Percentiles rank a stretch among this genome's conserved stretches.
Conservation (phyloP, 371 early-diverging fungal genomes). For the Syncephalastrum racemosum region DNA sequence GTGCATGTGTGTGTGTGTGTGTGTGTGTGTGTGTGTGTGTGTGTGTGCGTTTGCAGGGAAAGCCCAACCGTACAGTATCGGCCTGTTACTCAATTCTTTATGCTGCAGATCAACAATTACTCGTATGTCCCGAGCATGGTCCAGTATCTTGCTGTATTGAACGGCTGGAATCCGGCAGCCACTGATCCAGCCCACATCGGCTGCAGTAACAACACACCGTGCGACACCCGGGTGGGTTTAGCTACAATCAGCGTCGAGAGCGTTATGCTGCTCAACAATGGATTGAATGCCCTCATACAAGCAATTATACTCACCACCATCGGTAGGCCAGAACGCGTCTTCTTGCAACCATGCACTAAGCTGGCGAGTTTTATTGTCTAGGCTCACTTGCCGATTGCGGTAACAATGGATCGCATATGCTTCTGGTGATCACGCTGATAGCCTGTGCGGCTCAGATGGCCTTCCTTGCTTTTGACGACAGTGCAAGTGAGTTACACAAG, state of each 20-base stretch:
- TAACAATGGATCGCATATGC: slow-evolving; percentile 14
- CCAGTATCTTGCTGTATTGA: slow-evolving; percentile 15
- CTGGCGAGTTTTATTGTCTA: background rate
- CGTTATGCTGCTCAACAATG: slow-evolving; percentile 14
- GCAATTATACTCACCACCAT: slow-evolving; percentile 24
- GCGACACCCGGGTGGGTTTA: slow-evolving; percentile 8
- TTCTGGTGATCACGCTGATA: slow-evolving; percentile 23
- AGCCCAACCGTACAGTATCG: background rate
- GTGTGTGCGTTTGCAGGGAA: background rate
- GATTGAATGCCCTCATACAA: slow-evolving; percentile 20
- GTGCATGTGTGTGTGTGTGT: no score
- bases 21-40: background rate
- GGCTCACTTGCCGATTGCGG: slow-evolving; percentile 32
- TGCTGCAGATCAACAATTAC: slow-evolving; percentile 25
- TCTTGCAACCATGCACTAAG: no score
- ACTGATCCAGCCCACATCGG: slow-evolving; percentile 2
- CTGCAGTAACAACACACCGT: slow-evolving; percentile 6
- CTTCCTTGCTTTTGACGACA: slow-evolving; percentile 20
- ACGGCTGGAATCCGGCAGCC: slow-evolving; percentile 16
- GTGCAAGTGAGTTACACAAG: slow-evolving; percentile 8
- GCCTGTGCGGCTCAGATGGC: slow-evolving; percentile 28
- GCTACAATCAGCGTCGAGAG: slow-evolving; percentile 12
- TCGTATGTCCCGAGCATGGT: slow-evolving; percentile 24
- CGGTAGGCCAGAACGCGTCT: slow-evolving; percentile 3
- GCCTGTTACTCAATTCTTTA: no score